phyloP scores from a whole-genome alignment of 2,329 filamentous ascomycete species.

The Microcyclosporella mali region DNA sequence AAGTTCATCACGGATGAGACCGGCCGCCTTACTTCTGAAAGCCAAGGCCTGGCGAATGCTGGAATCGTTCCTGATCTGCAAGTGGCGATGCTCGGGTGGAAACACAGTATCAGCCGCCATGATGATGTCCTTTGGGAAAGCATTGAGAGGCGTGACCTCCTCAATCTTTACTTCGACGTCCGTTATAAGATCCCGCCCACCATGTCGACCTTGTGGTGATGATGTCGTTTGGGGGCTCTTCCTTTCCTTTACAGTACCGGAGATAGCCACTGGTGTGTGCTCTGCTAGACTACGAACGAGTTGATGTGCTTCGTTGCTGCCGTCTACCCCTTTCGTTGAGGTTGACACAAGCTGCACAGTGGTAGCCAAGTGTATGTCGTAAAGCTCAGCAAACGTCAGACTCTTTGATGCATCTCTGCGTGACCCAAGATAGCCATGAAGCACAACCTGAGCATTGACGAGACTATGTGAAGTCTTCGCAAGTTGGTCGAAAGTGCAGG shows the following conservation, averaged over 20 bases:
- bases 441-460: conserved; percentile 40
- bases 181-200: conserved; percentile 9
- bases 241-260: conserved; percentile 44
- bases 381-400: conserved; percentile 63
- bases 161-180: conserved; percentile 47
- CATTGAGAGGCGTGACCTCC: conserved; percentile 62
- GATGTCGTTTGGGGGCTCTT: conserved; percentile 30
- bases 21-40: conserved; percentile 59
- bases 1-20: conserved; percentile 50
- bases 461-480: conserved; percentile 19
- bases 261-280: conserved; percentile 51
- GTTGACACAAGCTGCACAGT: conserved; percentile 32
- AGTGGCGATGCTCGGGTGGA: conserved; percentile 66
- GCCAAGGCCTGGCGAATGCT: conserved; percentile 61
- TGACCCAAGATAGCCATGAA: conserved; percentile 68
- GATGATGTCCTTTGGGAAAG: conserved; percentile 68
- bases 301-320: conserved; percentile 22
- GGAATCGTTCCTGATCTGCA: conserved; percentile 73
- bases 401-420: conserved; percentile 61
- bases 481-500: conserved; percentile 32
- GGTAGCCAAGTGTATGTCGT: conserved; percentile 37
- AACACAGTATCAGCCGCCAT: conserved; percentile 70
- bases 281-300: conserved; percentile 21
- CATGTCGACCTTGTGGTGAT: conserved; percentile 1
- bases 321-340: conserved; percentile 21